phyloP scores from a whole-genome alignment of 2,329 filamentous ascomycete genomes.

The Ophiosphaerella herpotricha region DNA sequence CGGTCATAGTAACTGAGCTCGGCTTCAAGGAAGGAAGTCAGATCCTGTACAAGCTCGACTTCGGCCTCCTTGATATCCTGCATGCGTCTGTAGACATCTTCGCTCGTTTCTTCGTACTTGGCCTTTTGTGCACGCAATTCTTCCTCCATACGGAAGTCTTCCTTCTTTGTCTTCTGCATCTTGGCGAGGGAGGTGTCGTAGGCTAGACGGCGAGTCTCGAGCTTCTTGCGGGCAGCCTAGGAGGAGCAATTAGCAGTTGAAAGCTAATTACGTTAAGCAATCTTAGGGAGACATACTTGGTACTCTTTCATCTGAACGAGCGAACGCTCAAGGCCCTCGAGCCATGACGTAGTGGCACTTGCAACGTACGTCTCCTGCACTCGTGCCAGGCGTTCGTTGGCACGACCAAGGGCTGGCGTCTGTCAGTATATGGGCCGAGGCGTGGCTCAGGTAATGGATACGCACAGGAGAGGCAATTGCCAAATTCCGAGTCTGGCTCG shows the following conservation, averaged over 20 bases:
- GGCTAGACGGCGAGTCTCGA: slow-evolving; percentile 84
- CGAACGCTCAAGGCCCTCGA: slow-evolving; percentile 88
- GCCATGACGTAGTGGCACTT: slow-evolving; percentile 79
- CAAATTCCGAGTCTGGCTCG: slow-evolving; percentile 86
- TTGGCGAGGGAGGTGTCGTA: slow-evolving; percentile 90
- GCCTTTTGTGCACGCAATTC: slow-evolving; percentile 88
- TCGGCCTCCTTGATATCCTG: slow-evolving; percentile 95
- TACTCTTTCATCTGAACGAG: slow-evolving; percentile 97
- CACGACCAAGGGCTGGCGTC: slow-evolving; percentile 70
- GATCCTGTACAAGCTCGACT: slow-evolving; percentile 76
- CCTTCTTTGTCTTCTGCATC: slow-evolving; percentile 90
- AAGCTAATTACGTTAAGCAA: background rate
- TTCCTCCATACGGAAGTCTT: slow-evolving; percentile 92
- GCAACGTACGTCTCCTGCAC: slow-evolving; percentile 83
- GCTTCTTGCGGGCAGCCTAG: slow-evolving; percentile 84
- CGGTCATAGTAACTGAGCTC: slow-evolving; percentile 91
- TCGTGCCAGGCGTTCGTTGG: slow-evolving; percentile 84
- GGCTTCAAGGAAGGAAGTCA: slow-evolving; percentile 82
- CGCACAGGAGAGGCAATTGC: slow-evolving; percentile 77
- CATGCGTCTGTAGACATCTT: slow-evolving; percentile 91
- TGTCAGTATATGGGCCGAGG: slow-evolving; percentile 18
- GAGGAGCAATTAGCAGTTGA: slow-evolving; percentile 17
- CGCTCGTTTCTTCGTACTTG: slow-evolving; percentile 94
- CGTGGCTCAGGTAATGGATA: slow-evolving; percentile 10
- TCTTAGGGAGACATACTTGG: slow-evolving; percentile 64